Percentiles rank a stretch among this genome's conserved stretches.
Evolutionary conservation across 352 stramenopile species (phyloP).

Genomic region (Phytopythium litorale): DNA sequence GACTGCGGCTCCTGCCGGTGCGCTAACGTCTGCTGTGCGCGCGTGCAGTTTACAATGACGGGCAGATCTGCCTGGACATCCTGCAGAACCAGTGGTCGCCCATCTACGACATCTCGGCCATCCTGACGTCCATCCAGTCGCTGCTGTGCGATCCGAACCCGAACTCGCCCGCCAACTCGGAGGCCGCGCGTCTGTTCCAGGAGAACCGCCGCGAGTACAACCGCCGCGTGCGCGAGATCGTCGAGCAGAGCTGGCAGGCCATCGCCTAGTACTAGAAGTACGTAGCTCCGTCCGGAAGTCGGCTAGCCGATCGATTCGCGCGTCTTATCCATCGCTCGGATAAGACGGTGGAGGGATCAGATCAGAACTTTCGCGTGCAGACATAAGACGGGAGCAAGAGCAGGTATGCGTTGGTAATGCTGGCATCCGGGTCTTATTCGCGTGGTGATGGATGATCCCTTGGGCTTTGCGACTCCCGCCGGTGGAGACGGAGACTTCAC

Average conservation of each 20-base stretch:
- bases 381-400: conserved; percentile 9
- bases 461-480: too few relatives aligned
- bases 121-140: conserved; percentile 99
- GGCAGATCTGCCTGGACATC: conserved; percentile 98
- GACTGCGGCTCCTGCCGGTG: neutral
- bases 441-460: too few relatives aligned
- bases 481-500: neutral
- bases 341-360: too few relatives aligned
- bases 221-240: conserved; percentile 97
- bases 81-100: conserved; percentile 99
- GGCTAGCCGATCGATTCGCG: neutral
- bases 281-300: too few relatives aligned
- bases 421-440: too few relatives aligned
- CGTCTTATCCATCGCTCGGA: neutral
- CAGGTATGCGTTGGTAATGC: too few relatives aligned
- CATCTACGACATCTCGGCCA: conserved; percentile 99
- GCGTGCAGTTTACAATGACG: conserved; percentile 83
- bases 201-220: conserved; percentile 99
- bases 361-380: neutral
- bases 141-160: conserved; percentile 99
- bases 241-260: conserved; percentile 97
- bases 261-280: conserved; percentile 36
- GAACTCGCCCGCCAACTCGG: conserved; percentile 98
- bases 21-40: neutral
- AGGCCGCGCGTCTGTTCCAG: conserved; percentile 96